Percentiles rank a stretch among this genome's conserved stretches.
These are phyloP conservation scores for Salix dunnii DNA, from an alignment of 345 rosid species.

Conservation along the genomic window DNA sequence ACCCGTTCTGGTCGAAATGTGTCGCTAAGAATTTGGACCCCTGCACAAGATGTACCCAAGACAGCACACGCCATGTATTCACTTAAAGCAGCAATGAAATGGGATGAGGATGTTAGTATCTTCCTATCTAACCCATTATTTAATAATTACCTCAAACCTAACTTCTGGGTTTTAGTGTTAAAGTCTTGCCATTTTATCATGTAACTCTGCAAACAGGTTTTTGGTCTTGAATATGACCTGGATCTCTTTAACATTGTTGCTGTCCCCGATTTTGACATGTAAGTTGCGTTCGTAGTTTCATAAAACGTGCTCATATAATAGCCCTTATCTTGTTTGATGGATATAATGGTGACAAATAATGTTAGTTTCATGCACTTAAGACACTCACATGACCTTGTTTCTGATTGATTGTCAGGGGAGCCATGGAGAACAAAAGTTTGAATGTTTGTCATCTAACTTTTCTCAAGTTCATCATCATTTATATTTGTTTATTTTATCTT, in stretches of 20 bases:
- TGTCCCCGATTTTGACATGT: constrained; percentile 98
- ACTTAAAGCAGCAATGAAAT: constrained; percentile 94
- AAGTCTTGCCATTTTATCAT: neutral
- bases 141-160: neutral
- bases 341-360: constrained; percentile 4
- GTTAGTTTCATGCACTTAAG: neutral
- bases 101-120: constrained; percentile 92
- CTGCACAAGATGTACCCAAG: constrained; percentile 83
- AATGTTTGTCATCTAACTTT: constrained; percentile 50
- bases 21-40: constrained; percentile 87
- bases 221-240: constrained; percentile 95
- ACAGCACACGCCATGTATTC: constrained; percentile 99
- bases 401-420: constrained; percentile 68
- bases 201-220: constrained; percentile 51
- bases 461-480: neutral
- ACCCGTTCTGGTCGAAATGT: constrained; percentile 86
- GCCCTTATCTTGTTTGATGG: neutral
- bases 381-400: neutral
- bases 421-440: constrained; percentile 99
- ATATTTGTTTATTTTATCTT: neutral
- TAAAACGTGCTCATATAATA: neutral
- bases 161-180: constrained; percentile 11
- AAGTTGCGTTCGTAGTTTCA: constrained; percentile 25
- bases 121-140: neutral
- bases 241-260: constrained; percentile 99